Percentiles rank a stretch among this genome's conserved stretches.
phyloP scores from a whole-genome alignment of 73 alveolate species.

The Effrenium voratum region DNA sequence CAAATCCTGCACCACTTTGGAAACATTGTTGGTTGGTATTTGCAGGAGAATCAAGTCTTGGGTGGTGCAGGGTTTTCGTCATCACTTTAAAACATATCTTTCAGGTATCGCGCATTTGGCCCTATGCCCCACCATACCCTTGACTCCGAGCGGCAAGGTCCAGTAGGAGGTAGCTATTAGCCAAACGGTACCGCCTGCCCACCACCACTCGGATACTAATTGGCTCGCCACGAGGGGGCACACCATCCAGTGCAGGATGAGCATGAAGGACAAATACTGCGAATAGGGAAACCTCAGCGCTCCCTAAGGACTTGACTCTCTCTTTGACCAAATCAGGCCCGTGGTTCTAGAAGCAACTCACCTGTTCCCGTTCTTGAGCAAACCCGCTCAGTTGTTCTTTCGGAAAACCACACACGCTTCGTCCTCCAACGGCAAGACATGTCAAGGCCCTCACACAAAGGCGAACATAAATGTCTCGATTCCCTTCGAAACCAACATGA shows the following conservation, averaged over 20 bases:
- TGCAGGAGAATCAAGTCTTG: background rate
- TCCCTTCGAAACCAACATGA: too few relatives aligned
- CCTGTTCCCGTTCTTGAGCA: too few relatives aligned
- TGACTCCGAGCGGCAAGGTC: conserved; percentile 32
- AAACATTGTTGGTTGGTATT: background rate
- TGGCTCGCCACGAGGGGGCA: conserved; percentile 67
- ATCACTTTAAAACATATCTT: background rate
- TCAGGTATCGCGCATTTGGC: background rate
- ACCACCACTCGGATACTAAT: conserved; percentile 74
- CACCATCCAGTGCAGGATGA: conserved; percentile 74
- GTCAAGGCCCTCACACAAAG: too few relatives aligned
- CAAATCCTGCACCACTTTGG: background rate
- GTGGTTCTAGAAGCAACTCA: too few relatives aligned
- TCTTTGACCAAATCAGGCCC: too few relatives aligned
- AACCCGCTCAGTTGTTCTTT: too few relatives aligned
- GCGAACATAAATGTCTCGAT: too few relatives aligned
- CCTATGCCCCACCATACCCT: background rate
- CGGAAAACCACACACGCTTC: too few relatives aligned
- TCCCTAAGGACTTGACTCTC: too few relatives aligned
- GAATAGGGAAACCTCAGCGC: conserved; percentile 69
- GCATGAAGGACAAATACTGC: conserved; percentile 73
- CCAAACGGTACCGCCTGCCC: conserved; percentile 73
- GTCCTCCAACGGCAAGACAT: too few relatives aligned
- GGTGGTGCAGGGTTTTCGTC: background rate
- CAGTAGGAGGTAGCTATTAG: conserved; percentile 71